Evolutionary conservation across 768 basidiomycete genomes (phyloP).

Genomic region (Boletellus ananiceps): DNA sequence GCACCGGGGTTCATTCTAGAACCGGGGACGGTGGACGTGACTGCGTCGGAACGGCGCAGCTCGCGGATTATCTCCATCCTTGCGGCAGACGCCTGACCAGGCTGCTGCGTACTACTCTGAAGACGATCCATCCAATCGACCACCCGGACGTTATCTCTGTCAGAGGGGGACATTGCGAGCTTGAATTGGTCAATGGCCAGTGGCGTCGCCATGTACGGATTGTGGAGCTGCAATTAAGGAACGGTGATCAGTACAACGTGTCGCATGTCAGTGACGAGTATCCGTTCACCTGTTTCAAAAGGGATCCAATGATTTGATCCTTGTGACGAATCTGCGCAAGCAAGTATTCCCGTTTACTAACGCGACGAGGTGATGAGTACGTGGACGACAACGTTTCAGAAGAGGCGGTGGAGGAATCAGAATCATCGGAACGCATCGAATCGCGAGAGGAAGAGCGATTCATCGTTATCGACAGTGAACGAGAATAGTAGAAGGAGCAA

Average conservation of each 20-base stretch:
- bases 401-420: slow-evolving; percentile 28
- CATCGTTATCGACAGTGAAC: slow-evolving; percentile 2
- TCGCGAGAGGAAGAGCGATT: slow-evolving; percentile 16
- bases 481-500: neutral
- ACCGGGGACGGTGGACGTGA: neutral
- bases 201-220: slow-evolving; percentile 76
- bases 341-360: slow-evolving; percentile 81
- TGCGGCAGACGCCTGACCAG: slow-evolving; percentile 36
- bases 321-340: slow-evolving; percentile 85
- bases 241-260: slow-evolving; percentile 1
- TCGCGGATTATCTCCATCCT: slow-evolving; percentile 28
- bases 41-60: slow-evolving; percentile 28
- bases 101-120: slow-evolving; percentile 52
- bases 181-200: slow-evolving; percentile 75
- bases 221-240: slow-evolving; percentile 44
- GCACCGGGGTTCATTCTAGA: neutral
- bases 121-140: slow-evolving; percentile 74
- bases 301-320: slow-evolving; percentile 79
- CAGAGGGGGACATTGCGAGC: slow-evolving; percentile 72
- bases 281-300: slow-evolving; percentile 67
- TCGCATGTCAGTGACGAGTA: neutral
- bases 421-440: slow-evolving; percentile 20
- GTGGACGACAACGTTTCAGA: slow-evolving; percentile 38
- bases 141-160: slow-evolving; percentile 61
- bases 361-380: slow-evolving; percentile 25